Conservation (phyloP, 2,329 filamentous ascomycete species). For the Calonectria crousiana region DNA sequence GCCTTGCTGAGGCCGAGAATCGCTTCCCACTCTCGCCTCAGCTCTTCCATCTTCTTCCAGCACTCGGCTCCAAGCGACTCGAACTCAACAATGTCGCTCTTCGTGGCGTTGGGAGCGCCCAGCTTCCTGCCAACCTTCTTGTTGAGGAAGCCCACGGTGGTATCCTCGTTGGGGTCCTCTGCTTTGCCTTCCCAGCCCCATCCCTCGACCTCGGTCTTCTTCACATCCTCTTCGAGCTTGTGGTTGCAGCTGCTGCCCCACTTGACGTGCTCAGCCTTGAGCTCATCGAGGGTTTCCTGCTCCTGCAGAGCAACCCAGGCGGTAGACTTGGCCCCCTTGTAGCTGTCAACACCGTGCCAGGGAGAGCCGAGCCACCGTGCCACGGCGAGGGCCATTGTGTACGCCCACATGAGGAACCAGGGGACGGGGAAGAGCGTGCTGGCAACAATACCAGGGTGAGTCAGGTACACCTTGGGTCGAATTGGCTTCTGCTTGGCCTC, state of each 20-base stretch:
- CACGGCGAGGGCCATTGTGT: constrained; percentile 76
- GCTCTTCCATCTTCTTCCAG: constrained; percentile 79
- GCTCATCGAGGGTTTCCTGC: constrained; percentile 70
- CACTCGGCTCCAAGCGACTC: constrained; percentile 69
- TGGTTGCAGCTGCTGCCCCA: constrained; percentile 84
- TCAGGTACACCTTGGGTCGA: constrained; percentile 77
- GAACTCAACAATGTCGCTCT: constrained; percentile 71
- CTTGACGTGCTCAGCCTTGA: constrained; percentile 72
- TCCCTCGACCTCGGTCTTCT: constrained; percentile 85
- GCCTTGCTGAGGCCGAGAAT: constrained; percentile 37
- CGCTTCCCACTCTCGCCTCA: constrained; percentile 76
- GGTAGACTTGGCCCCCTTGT: constrained; percentile 80
- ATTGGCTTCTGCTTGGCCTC: constrained; percentile 40
- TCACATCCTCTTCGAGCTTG: constrained; percentile 70
- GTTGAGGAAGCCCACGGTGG: constrained; percentile 59
- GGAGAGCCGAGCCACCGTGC: constrained; percentile 84
- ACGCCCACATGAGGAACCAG: constrained; percentile 76
- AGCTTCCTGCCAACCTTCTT: constrained; percentile 70
- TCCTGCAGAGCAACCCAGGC: constrained; percentile 82
- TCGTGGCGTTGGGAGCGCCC: constrained; percentile 69
- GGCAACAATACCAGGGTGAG: constrained; percentile 88
- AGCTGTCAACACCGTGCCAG: constrained; percentile 86
- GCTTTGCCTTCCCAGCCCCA: constrained; percentile 80
- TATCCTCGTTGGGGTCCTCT: constrained; percentile 61
- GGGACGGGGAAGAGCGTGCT: constrained; percentile 85